Evolutionary conservation across 2,329 filamentous ascomycete genomes (phyloP).

Genomic region (Macrophomina phaseolina): DNA sequence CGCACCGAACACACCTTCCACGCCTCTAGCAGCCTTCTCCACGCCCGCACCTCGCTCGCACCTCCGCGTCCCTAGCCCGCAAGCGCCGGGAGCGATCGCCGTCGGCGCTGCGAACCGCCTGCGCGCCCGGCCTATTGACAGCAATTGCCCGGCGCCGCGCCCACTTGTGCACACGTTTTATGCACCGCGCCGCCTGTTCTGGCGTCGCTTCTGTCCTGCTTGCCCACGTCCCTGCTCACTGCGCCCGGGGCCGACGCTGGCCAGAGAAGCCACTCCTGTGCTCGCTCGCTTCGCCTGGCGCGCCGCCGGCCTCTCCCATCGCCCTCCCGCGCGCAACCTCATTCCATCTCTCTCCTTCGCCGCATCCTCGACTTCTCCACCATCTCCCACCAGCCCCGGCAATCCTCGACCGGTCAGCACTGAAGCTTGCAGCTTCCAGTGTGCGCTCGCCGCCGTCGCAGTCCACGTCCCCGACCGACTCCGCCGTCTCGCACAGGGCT

Average conservation of each 20-base stretch:
- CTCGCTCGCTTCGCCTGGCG: slow-evolving; percentile 25
- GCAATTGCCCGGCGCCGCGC: slow-evolving; percentile 13
- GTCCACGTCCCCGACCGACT: slow-evolving; percentile 30
- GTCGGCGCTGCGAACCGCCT: slow-evolving; percentile 23
- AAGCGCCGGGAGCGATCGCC: slow-evolving; percentile 26
- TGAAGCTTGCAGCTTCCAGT: slow-evolving; percentile 36
- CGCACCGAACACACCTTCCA: background rate
- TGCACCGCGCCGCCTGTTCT: slow-evolving; percentile 14
- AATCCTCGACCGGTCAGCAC: slow-evolving; percentile 44
- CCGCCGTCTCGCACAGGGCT: slow-evolving; percentile 31
- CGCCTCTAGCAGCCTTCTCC: background rate
- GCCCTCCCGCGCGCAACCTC: slow-evolving; percentile 28
- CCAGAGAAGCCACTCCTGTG: slow-evolving; percentile 26
- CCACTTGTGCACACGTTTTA: slow-evolving; percentile 27
- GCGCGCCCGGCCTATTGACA: slow-evolving; percentile 24
- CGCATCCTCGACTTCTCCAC: slow-evolving; percentile 33
- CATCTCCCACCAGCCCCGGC: slow-evolving; percentile 34
- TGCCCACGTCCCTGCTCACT: slow-evolving; percentile 24
- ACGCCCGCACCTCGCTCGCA: slow-evolving; percentile 5
- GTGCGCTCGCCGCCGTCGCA: slow-evolving; percentile 43
- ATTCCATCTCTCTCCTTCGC: slow-evolving; percentile 31
- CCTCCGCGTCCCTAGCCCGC: slow-evolving; percentile 1
- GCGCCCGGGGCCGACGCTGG: slow-evolving; percentile 20
- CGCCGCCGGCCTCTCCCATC: slow-evolving; percentile 21
- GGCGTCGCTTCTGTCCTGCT: slow-evolving; percentile 23